phyloP scores from a whole-genome alignment of 2,329 filamentous ascomycete genomes.

The Trichoderma sp. region DNA sequence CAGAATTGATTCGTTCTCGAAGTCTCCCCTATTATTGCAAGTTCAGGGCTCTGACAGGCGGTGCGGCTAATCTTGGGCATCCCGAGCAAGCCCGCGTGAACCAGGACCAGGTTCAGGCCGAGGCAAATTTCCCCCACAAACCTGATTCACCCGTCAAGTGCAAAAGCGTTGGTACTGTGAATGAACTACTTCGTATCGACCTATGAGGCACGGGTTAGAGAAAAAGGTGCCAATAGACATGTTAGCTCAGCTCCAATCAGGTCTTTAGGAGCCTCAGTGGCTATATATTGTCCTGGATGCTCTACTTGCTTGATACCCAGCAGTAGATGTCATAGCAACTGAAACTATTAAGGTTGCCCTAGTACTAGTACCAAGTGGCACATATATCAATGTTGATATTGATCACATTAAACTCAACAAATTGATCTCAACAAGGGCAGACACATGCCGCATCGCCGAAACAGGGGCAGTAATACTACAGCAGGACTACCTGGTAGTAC shows the following conservation, averaged over 20 bases:
- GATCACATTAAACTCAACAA: not conserved
- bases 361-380: not conserved
- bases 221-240: not conserved
- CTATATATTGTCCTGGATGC: not conserved
- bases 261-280: not conserved
- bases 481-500: not conserved
- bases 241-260: not conserved
- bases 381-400: not conserved
- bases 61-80: not conserved
- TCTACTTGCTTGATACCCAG: not conserved
- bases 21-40: not conserved
- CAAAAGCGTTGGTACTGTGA: not conserved
- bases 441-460: not conserved
- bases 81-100: not conserved
- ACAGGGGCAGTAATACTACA: not conserved
- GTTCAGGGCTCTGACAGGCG: not conserved
- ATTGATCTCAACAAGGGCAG: not conserved
- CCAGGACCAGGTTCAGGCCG: not conserved
- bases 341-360: not conserved
- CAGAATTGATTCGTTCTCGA: not conserved
- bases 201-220: not conserved
- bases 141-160: not conserved
- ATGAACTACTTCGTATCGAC: not conserved
- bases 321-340: not conserved
- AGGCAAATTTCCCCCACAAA: conserved; percentile 19